Evolutionary conservation across 345 rosid species (phyloP).

Genomic region (Eucalyptus cladocalyx): DNA sequence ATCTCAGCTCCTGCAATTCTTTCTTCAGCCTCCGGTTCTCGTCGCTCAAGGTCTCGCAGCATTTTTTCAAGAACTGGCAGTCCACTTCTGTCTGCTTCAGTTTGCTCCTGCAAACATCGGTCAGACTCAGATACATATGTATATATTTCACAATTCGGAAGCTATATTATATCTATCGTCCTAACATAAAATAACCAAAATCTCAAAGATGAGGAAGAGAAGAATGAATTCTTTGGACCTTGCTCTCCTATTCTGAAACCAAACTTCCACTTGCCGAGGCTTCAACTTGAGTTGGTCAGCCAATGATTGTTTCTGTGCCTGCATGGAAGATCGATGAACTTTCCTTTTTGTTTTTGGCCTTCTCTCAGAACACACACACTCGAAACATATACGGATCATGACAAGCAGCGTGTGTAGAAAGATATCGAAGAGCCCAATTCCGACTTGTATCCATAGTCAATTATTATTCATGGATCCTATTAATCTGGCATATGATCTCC

Average conservation of each 20-base stretch:
- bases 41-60: constrained; percentile 20
- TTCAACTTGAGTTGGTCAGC: constrained; percentile 27
- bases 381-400: not conserved
- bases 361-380: not conserved
- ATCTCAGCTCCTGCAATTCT: constrained; percentile 23
- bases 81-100: constrained; percentile 40
- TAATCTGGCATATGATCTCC: not conserved
- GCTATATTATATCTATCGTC: not conserved
- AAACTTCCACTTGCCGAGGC: constrained; percentile 53
- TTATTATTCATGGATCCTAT: not conserved
- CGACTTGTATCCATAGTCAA: not conserved
- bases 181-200: not conserved
- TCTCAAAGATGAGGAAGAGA: not conserved
- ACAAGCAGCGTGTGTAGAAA: not conserved
- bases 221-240: constrained; percentile 7
- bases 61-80: constrained; percentile 24
- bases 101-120: constrained; percentile 20
- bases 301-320: constrained; percentile 31
- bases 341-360: not conserved
- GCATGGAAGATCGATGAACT: not conserved
- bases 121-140: not conserved
- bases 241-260: constrained; percentile 65
- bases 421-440: not conserved
- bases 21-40: constrained; percentile 31
- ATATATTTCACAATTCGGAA: not conserved